Evolutionary conservation across 352 stramenopile species (phyloP).

Genomic region (Proteromonas lacertae): DNA sequence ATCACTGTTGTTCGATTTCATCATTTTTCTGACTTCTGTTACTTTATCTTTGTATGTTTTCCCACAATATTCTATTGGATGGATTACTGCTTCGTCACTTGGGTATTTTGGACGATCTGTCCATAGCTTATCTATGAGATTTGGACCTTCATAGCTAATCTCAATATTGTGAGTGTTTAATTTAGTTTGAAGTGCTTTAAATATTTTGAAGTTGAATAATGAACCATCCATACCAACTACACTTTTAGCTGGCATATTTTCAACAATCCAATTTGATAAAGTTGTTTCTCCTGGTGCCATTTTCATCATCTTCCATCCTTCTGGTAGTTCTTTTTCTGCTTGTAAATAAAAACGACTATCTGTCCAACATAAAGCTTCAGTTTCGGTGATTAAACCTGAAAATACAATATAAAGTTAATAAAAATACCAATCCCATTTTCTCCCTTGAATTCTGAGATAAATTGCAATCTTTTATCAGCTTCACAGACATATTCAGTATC

Average conservation of each 20-base stretch:
- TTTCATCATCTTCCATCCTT: constrained; percentile 77
- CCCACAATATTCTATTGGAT: constrained; percentile 61
- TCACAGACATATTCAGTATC: too few species aligned
- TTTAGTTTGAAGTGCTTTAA: constrained; percentile 16
- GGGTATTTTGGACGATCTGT: constrained; percentile 21
- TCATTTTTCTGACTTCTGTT: constrained; percentile 23
- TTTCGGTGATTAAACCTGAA: constrained; percentile 26
- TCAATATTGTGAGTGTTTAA: constrained; percentile 9
- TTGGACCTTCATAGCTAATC: constrained; percentile 23
- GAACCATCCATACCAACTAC: constrained; percentile 72
- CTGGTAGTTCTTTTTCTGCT: constrained; percentile 55
- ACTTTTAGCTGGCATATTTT: constrained; percentile 20
- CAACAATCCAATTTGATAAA: constrained; percentile 32
- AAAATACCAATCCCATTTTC: too few species aligned
- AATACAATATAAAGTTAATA: too few species aligned
- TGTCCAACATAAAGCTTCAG: constrained; percentile 74
- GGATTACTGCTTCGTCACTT: constrained; percentile 40
- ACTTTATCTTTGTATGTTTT: constrained; percentile 57
- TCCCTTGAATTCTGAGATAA: too few species aligned
- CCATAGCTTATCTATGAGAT: constrained; percentile 84
- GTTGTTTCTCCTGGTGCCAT: constrained; percentile 44
- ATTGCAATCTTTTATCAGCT: too few species aligned
- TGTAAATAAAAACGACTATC: constrained; percentile 91
- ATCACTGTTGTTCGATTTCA: constrained; percentile 46
- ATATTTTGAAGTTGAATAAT: constrained; percentile 47